Base-by-base conservation (phyloP, 805 yeast species). In the Metschnikowia similis region DNA sequence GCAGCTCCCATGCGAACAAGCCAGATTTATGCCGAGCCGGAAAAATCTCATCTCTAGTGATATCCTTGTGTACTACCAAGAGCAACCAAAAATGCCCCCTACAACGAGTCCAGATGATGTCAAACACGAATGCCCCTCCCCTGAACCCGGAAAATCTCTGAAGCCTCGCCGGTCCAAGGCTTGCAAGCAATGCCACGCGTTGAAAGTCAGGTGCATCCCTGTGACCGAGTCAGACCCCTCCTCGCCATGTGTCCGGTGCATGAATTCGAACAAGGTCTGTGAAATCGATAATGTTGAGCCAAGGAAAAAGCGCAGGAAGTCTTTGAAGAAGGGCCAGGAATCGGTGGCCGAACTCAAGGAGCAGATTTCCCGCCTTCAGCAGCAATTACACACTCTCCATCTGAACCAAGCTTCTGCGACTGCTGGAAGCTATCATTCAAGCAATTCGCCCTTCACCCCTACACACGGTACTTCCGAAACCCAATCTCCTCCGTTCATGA, bases 151-250 rank as follows among this genome's bases (percentile, higher is more conserved):
- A 3, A 56, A 54, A 35, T 37, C 29, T 28, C 45, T 32, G 29
- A 45, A 57, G 26, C 50, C 55, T 17, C 61, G 82, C 48, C 58
- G 83, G 44, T 66, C 84, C 0, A 82, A 80, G 11, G 87, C 87
- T 1, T 83, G 88, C 63, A 81, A 78, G 55, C 72, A 81, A n/a
- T 90, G 97, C 62, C 96, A 92, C 59, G 65, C 87, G 0, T 74
- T 89, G 45, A 90, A 90, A 62, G 96, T 90, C 32, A 82, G 85
- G 57, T 90, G 97, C 66, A 81, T 85, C 7, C 94, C 96, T 0
- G 72, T 84, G 1, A 84, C 84, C 60, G 65, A 73, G 37, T 59
- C 71, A 30, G 79, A 84, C 50, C 83, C 83, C 8, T 65, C 73
- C 2, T 83, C 85, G 3, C 81, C 91, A 0, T 90, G 97, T 66